Evolutionary conservation across 2,329 filamentous ascomycete species (phyloP).

Genomic region (Sclerotinia sclerotiorum): DNA sequence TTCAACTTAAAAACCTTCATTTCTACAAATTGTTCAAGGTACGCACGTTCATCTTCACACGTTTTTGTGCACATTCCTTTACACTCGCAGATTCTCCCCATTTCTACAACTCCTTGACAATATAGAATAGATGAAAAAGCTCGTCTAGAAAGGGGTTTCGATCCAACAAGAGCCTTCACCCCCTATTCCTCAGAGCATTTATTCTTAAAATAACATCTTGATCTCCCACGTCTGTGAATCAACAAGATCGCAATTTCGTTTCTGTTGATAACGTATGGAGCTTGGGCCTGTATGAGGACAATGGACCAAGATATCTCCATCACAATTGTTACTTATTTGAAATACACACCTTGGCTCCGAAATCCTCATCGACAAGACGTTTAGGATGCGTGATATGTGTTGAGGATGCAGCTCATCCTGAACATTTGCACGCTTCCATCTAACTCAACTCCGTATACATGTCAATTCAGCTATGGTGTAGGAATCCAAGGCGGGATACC

Average conservation of each 20-base stretch:
- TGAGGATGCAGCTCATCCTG: slow-evolving; percentile 5
- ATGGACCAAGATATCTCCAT: background rate
- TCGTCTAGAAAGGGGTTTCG: background rate
- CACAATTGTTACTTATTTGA: background rate
- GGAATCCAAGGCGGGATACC: background rate
- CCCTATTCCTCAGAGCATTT: background rate
- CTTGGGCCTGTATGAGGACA: slow-evolving; percentile 11
- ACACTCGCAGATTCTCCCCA: slow-evolving; percentile 12
- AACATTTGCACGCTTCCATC: background rate
- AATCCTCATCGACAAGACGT: background rate
- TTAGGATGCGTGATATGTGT: background rate
- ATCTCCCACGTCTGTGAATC: background rate
- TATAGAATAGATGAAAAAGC: background rate
- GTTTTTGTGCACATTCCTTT: slow-evolving; percentile 15
- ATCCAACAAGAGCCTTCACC: slow-evolving; percentile 1
- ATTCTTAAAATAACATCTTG: slow-evolving; percentile 2
- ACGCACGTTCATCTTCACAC: slow-evolving; percentile 12
- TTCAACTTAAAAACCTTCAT: background rate
- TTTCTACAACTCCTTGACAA: background rate
- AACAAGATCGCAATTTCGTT: slow-evolving; percentile 17
- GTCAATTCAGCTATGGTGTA: background rate
- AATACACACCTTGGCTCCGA: background rate
- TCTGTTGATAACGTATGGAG: slow-evolving; percentile 14
- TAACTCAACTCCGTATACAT: background rate
- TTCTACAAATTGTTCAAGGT: background rate